These are phyloP conservation scores for Groenewaldozyma auringiensis DNA, from an alignment of 1,139 yeast genomes.

Conservation along the genomic window DNA sequence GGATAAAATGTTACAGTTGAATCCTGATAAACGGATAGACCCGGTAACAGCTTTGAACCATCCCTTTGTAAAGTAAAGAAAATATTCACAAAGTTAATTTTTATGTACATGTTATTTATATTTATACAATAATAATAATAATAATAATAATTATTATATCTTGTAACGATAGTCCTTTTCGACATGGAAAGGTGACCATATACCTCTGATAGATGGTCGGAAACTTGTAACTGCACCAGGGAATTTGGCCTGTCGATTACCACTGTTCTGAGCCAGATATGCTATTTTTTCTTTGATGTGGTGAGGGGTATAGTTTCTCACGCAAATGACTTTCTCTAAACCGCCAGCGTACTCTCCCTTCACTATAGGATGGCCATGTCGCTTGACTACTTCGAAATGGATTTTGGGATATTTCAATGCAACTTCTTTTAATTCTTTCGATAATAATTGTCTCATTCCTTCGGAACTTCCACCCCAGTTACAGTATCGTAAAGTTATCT, in stretches of 20 bases:
- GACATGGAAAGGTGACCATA: slow-evolving; percentile 94
- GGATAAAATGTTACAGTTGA: slow-evolving; percentile 60
- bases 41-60: slow-evolving; percentile 65
- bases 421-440: slow-evolving; percentile 46
- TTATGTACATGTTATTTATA: slow-evolving; percentile 4
- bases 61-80: slow-evolving; percentile 42
- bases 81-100: not conserved
- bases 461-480: slow-evolving; percentile 94
- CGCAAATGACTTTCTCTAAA: slow-evolving; percentile 48
- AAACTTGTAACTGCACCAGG: slow-evolving; percentile 68
- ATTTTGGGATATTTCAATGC: slow-evolving; percentile 58
- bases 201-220: slow-evolving; percentile 86
- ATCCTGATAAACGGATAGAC: slow-evolving; percentile 63
- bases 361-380: slow-evolving; percentile 76
- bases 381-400: slow-evolving; percentile 60
- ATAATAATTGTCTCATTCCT: slow-evolving; percentile 65
- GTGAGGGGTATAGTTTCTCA: slow-evolving; percentile 49
- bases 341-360: slow-evolving; percentile 54
- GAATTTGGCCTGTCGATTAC: slow-evolving; percentile 52
- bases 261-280: slow-evolving; percentile 50
- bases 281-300: slow-evolving; percentile 48
- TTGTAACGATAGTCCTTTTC: slow-evolving; percentile 61
- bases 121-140: slow-evolving; percentile 10
- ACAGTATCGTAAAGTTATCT: slow-evolving; percentile 68
- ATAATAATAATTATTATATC: slow-evolving; percentile 35